Percentiles rank a stretch among this genome's conserved stretches.
phyloP scores from a whole-genome alignment of 2,329 filamentous ascomycete species.

The Paecilomyces variotii region DNA sequence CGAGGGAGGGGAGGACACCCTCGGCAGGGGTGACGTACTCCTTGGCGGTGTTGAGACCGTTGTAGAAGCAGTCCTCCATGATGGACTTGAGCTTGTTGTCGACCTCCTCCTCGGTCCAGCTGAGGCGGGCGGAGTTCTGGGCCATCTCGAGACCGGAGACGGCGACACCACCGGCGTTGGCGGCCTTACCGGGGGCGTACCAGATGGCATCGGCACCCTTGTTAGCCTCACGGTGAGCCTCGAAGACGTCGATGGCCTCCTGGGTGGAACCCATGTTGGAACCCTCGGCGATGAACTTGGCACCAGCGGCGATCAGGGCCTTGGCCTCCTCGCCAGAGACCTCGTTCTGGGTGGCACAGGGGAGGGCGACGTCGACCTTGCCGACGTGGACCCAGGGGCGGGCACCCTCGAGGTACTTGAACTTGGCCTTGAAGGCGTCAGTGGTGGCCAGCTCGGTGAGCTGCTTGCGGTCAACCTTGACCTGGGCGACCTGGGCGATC shows the following conservation, averaged over 20 bases:
- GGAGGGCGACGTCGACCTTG: constrained; percentile 83
- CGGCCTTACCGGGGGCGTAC: constrained; percentile 96
- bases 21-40: constrained; percentile 73
- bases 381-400: constrained; percentile 88
- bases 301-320: constrained; percentile 66
- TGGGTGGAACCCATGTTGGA: constrained; percentile 99
- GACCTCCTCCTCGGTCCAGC: constrained; percentile 84
- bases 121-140: constrained; percentile 83
- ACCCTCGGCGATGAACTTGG: constrained; percentile 85
- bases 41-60: constrained; percentile 81
- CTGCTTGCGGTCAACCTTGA: constrained; percentile 82
- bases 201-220: constrained; percentile 67
- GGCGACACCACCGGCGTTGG: constrained; percentile 94
- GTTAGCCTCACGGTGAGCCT: constrained; percentile 59
- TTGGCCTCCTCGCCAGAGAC: constrained; percentile 85
- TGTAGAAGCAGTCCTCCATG: constrained; percentile 90
- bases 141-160: constrained; percentile 98
- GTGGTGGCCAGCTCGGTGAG: constrained; percentile 63
- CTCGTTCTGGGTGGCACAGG: constrained; percentile 95
- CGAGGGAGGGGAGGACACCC: constrained; percentile 79
- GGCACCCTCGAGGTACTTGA: constrained; percentile 79
- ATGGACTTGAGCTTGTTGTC: constrained; percentile 85
- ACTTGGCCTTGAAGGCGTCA: constrained; percentile 52
- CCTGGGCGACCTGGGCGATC: constrained; percentile 65
- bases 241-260: constrained; percentile 88